phyloP scores from a whole-genome alignment of 1,284 basidiomycete genomes.

The Clitocybe nebularis region DNA sequence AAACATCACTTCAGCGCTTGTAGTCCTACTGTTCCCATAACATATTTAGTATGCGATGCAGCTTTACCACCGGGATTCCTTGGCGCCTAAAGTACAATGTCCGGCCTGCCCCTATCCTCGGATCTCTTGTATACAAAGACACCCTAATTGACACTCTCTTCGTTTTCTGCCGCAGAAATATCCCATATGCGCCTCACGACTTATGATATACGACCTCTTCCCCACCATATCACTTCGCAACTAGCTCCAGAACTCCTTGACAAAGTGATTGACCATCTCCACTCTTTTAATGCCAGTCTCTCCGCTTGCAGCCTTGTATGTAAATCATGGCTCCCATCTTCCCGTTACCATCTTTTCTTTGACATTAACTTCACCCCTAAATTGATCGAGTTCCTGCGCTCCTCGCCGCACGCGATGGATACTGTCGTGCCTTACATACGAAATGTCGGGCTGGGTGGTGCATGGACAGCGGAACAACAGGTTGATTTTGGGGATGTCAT shows the following conservation, averaged over 20 bases:
- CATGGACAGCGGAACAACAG: conserved; percentile 17
- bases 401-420: conserved; percentile 21
- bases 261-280: conserved; percentile 20
- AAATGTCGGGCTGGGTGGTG: conserved; percentile 23
- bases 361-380: conserved; percentile 19
- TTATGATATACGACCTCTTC: conserved; percentile 10
- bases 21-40: no score
- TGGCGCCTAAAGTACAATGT: conserved; percentile 6
- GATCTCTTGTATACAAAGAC: background rate
- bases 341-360: conserved; percentile 25
- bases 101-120: conserved; percentile 2
- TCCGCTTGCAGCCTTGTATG: conserved; percentile 24
- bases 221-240: conserved; percentile 18
- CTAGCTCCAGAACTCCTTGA: conserved; percentile 23
- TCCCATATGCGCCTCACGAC: no score
- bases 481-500: conserved; percentile 19
- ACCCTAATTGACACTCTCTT: no score
- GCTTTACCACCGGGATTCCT: no score
- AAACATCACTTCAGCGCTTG: no score
- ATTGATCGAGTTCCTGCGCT: conserved; percentile 21
- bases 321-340: conserved; percentile 24
- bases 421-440: conserved; percentile 25
- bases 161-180: no score
- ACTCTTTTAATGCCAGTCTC: conserved; percentile 16
- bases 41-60: no score